A percentile compares a stretch with the other conserved stretches of the same genome.
These are phyloP conservation scores for Lepiota venenata DNA, from an alignment of 768 basidiomycete species.

Conservation along the genomic window DNA sequence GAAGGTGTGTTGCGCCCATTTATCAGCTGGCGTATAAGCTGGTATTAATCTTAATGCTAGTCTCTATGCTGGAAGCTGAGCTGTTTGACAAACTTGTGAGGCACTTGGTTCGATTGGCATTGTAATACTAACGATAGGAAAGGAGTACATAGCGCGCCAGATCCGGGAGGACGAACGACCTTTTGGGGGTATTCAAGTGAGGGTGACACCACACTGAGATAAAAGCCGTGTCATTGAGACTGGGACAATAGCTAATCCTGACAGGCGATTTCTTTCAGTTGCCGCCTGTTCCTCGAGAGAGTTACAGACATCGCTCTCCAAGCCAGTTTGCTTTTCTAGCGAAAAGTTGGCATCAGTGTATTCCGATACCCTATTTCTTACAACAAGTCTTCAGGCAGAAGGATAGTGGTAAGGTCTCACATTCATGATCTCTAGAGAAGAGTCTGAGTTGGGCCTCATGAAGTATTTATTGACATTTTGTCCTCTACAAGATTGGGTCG, in stretches of 20 bases:
- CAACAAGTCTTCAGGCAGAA: slow-evolving; percentile 73
- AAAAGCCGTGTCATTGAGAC: neutral
- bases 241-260: slow-evolving; percentile 49
- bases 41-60: slow-evolving; percentile 23
- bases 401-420: slow-evolving; percentile 40
- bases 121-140: slow-evolving; percentile 24
- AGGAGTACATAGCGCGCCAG: slow-evolving; percentile 35
- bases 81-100: slow-evolving; percentile 68
- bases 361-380: slow-evolving; percentile 33
- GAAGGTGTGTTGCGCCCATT: slow-evolving; percentile 47
- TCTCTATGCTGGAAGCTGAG: slow-evolving; percentile 73
- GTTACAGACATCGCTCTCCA: neutral
- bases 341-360: neutral
- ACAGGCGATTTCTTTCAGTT: slow-evolving; percentile 82
- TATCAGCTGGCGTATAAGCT: neutral
- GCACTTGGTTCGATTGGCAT: neutral
- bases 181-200: slow-evolving; percentile 68
- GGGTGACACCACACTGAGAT: no score
- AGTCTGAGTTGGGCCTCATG: neutral
- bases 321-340: neutral
- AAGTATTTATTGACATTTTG: slow-evolving; percentile 81
- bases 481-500: slow-evolving; percentile 83
- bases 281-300: slow-evolving; percentile 56
- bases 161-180: slow-evolving; percentile 42
- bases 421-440: neutral